Evolutionary conservation across 2,329 filamentous ascomycete genomes (phyloP).

Genomic region (Fusarium sp.): DNA sequence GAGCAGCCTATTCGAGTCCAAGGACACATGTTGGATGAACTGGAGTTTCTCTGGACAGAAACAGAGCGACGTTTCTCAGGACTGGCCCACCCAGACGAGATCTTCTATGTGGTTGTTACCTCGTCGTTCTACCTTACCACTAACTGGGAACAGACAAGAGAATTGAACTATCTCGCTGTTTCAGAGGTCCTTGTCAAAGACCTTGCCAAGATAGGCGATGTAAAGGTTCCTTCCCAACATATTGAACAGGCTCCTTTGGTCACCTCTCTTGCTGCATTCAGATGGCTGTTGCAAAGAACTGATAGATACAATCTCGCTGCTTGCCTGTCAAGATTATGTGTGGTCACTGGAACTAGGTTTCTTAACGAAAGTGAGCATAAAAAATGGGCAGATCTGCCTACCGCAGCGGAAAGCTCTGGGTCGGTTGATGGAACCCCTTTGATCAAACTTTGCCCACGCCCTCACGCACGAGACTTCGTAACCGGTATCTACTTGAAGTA

Average conservation of each 20-base stretch:
- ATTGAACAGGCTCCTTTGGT: background rate
- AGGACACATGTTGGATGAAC: background rate
- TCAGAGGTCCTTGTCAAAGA: background rate
- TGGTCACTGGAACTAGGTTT: too few relatives aligned
- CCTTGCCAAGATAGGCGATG: background rate
- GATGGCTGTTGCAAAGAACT: background rate
- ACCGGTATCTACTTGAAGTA: background rate
- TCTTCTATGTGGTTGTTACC: background rate
- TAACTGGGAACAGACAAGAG: background rate
- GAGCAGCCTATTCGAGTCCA: background rate
- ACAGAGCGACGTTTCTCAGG: background rate
- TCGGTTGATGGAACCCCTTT: too few relatives aligned
- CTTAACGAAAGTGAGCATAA: too few relatives aligned
- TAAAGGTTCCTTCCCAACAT: background rate
- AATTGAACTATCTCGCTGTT: background rate
- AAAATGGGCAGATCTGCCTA: too few relatives aligned
- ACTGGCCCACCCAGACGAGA: background rate
- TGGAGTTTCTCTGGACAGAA: background rate
- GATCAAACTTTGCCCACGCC: too few relatives aligned
- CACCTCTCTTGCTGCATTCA: background rate
- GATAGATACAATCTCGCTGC: background rate
- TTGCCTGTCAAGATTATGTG: background rate
- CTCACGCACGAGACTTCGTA: too few relatives aligned
- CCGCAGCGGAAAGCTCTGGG: too few relatives aligned
- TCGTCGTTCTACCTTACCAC: background rate